phyloP scores from a whole-genome alignment of 345 rosid species.

The Aegle marmelos region DNA sequence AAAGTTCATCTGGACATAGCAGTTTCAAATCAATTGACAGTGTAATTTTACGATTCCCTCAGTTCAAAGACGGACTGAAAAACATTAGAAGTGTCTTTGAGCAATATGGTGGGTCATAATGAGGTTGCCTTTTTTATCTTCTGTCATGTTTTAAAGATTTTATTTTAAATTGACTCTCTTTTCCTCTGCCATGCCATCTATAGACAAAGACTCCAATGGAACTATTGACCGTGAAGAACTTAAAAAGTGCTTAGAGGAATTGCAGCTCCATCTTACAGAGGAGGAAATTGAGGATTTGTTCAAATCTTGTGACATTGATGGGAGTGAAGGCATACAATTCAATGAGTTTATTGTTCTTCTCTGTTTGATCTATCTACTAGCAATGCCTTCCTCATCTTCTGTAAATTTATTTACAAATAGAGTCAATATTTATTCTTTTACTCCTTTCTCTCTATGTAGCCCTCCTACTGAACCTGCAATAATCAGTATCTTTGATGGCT shows the following conservation, averaged over 20 bases:
- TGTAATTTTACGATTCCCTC: constrained; percentile 72
- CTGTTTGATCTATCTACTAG: constrained; percentile 70
- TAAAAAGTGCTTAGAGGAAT: constrained; percentile 56
- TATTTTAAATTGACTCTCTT: not conserved
- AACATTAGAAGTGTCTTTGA: constrained; percentile 62
- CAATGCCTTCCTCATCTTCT: constrained; percentile 45
- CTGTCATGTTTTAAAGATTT: not conserved
- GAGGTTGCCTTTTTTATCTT: constrained; percentile 1
- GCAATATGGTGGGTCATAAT: constrained; percentile 50
- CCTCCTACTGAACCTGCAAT: not conserved
- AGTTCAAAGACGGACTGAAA: constrained; percentile 56
- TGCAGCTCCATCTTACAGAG: constrained; percentile 48
- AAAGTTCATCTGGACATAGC: constrained; percentile 33
- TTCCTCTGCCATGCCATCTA: constrained; percentile 10
- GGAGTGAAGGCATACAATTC: constrained; percentile 75
- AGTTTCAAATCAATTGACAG: constrained; percentile 64
- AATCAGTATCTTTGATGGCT: constrained; percentile 9
- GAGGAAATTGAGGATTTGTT: constrained; percentile 73
- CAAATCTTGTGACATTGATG: constrained; percentile 75
- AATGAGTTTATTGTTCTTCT: constrained; percentile 80
- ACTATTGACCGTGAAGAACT: constrained; percentile 67
- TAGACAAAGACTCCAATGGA: constrained; percentile 71
- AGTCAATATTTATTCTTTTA: constrained; percentile 5
- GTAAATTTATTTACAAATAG: constrained; percentile 21
- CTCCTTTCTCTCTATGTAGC: not conserved